These are phyloP conservation scores for Candida labiduridarum DNA, from an alignment of 1,139 yeast genomes.

Conservation along the genomic window DNA sequence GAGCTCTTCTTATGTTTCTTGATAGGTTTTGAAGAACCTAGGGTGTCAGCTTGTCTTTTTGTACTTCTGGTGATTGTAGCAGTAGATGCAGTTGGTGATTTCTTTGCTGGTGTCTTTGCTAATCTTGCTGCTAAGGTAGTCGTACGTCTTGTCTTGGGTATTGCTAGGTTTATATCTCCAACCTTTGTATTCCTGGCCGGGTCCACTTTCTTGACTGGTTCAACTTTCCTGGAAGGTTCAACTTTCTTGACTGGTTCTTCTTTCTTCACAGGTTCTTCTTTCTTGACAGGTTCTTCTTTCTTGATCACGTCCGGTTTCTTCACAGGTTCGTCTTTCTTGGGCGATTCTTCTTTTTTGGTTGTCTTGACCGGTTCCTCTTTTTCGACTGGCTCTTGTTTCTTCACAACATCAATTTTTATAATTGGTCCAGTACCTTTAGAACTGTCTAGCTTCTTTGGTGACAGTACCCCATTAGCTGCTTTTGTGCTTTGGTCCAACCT, in stretches of 20 bases:
- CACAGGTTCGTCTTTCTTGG: background rate
- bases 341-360: background rate
- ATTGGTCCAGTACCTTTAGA: background rate
- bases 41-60: background rate
- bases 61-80: background rate
- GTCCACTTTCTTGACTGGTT: background rate
- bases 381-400: background rate
- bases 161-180: background rate
- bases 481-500: background rate
- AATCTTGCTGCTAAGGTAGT: background rate
- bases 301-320: too few species aligned
- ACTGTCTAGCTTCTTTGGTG: background rate
- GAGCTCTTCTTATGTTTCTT: background rate
- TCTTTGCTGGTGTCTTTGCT: background rate
- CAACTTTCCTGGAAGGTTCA: background rate
- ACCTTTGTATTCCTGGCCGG: background rate
- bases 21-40: background rate
- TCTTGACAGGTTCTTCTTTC: background rate
- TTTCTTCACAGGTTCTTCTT: background rate
- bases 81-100: background rate
- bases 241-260: background rate
- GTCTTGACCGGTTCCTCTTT: background rate
- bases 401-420: background rate
- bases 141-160: background rate
- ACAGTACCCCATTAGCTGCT: background rate